Base-by-base conservation (phyloP, 2,329 filamentous ascomycete species). In the Uncinocarpus reesii region DNA sequence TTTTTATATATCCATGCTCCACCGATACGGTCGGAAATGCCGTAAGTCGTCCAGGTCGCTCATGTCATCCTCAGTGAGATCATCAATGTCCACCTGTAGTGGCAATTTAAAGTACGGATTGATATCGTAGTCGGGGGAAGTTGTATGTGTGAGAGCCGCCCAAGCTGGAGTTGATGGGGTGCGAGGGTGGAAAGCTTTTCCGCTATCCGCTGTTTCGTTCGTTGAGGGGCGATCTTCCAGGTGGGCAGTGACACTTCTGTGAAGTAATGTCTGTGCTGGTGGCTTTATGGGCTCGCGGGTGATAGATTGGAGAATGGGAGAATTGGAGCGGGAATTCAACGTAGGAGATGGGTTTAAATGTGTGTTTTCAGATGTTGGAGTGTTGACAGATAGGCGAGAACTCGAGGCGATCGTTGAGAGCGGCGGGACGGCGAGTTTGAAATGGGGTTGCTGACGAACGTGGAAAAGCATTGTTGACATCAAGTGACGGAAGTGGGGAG, bases 1-100 rank as follows among this genome's bases (percentile, higher is more conserved):
- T 15, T 24, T 42, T 61, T 58, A 69, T 32, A 69, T 63, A 51
- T 69, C 65, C 65, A 69, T 69, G 53, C 66, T 69, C 66, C 66
- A 69, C 51, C 66, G 61, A 59, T 62, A 68, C 10, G 65, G 65
- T 26, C 63, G 63, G 43, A 66, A 55, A 31, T 57, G 58, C 48
- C 63, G 58, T 18, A 65, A 53, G 38, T 35, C 20, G n/a, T 48
- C 46, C 2, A 32, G 15, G n/a, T 44, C 34, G 32, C 37, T 37
- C 7, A 42, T 24, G 13, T 49, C 40, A 18, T 37, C 40, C 3
- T 44, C 40, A 20, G 20, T 34, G 28, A 41, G 40, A 24, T 40
- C 24, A 34, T 49, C 40, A 20, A n/a, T 18, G 42, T 32, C 35
- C 34, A 38, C 21, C 28, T 50, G 26, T 11, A 50, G 29, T n/a